Evolutionary conservation across 495 filamentous ascomycete species (phyloP).

Genomic region (Talaromyces proteolyticus): DNA sequence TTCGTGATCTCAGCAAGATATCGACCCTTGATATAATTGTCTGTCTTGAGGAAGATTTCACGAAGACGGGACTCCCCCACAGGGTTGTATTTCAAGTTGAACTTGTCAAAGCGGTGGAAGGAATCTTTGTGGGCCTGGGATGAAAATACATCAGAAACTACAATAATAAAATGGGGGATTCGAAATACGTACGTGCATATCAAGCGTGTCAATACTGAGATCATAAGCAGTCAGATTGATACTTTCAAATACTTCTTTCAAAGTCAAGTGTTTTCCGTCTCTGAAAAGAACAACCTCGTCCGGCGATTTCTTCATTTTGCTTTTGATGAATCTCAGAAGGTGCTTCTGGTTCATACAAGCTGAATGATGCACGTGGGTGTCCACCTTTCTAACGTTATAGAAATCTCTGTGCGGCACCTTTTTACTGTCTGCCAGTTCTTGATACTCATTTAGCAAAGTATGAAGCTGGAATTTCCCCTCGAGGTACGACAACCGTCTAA

Average conservation of each 20-base stretch:
- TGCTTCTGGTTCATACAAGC: constrained; percentile 99
- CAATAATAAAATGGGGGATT: not conserved
- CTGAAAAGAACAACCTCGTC: constrained; percentile 90
- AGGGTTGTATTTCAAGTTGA: constrained; percentile 98
- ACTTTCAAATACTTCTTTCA: constrained; percentile 92
- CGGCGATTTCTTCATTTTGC: constrained; percentile 96
- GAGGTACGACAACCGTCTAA: constrained; percentile 85
- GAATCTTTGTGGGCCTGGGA: constrained; percentile 90
- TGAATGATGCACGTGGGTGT: constrained; percentile 98
- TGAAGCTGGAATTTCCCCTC: constrained; percentile 97
- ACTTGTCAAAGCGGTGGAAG: constrained; percentile 98
- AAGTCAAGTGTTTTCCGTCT: constrained; percentile 86
- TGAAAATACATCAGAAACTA: not conserved
- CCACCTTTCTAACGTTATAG: constrained; percentile 97
- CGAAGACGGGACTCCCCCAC: constrained; percentile 91
- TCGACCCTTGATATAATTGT: constrained; percentile 93
- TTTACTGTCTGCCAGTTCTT: constrained; percentile 97
- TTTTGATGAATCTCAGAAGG: constrained; percentile 95
- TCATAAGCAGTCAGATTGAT: constrained; percentile 97
- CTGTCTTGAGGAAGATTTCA: constrained; percentile 96
- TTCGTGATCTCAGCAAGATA: constrained; percentile 97
- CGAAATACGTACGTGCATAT: constrained; percentile 77
- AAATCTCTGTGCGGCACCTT: constrained; percentile 96
- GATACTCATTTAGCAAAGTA: constrained; percentile 86
- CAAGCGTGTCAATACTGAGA: constrained; percentile 94